phyloP scores from a whole-genome alignment of 192 early-diverging fungal genomes.

The Backusella liffmaniae region DNA sequence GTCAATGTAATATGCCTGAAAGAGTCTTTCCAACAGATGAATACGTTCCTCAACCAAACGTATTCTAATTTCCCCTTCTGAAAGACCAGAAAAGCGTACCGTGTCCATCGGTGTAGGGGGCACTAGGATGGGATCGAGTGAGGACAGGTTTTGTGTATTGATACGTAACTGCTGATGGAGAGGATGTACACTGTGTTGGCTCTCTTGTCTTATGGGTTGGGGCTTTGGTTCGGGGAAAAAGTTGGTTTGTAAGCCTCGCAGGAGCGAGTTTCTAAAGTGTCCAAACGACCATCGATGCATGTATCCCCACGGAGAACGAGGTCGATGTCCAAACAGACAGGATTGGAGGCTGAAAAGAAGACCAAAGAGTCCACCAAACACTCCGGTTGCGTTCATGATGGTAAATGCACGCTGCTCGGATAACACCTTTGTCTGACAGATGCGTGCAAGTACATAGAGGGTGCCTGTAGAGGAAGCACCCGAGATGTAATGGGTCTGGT shows the following conservation, averaged over 20 bases:
- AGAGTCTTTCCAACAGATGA: constrained; percentile 17
- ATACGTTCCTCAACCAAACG: constrained; percentile 17
- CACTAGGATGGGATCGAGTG: not conserved
- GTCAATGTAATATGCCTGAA: constrained; percentile 30
- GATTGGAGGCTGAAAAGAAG: constrained; percentile 23
- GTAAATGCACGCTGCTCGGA: constrained; percentile 24
- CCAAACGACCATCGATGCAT: constrained; percentile 40
- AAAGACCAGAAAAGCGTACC: constrained; percentile 2
- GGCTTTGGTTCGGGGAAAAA: constrained; percentile 12
- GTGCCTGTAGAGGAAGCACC: not conserved
- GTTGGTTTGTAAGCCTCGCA: not conserved
- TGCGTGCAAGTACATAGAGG: not conserved
- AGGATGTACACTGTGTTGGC: not conserved
- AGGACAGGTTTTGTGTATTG: not conserved
- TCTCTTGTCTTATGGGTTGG: not conserved
- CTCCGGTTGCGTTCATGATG: constrained; percentile 27
- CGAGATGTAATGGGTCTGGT: not conserved
- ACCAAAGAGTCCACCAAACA: constrained; percentile 31
- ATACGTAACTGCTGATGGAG: not conserved
- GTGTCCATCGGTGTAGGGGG: not conserved
- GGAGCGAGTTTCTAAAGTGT: constrained; percentile 19
- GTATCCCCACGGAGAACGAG: constrained; percentile 35
- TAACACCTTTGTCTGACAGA: not conserved
- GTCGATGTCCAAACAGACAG: constrained; percentile 34
- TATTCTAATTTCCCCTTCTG: not conserved